Evolutionary conservation across 148 eudicot species (phyloP), one percentile per base, ranked within the genome.

Genomic region (Spergularia bocconei): DNA sequence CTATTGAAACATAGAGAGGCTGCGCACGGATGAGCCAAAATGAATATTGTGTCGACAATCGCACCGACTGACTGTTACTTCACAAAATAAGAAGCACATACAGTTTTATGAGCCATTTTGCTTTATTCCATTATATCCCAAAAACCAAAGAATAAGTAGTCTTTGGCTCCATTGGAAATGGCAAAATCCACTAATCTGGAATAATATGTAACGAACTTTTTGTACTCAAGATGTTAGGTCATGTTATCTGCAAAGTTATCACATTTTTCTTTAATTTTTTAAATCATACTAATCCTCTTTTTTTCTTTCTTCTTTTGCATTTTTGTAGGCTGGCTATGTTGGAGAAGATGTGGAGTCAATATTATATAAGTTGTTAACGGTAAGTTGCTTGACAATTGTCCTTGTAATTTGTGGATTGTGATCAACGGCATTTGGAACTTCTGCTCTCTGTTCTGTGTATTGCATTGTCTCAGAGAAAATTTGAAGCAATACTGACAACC

Each of bases 321-420:
- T 61, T 12, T 76, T 48, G 78, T 89, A 93, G 98, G 98, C 98
- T 68, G 98, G 98, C 62, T 93, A 93, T 77, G 98, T 93, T 78
- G 98, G 98, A 65, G 98, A 93, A 79, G 98, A 93, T 82, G 98
- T 93, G 51, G 98, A 93, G 77, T 93, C 98, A 71, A 85, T 93
- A 68, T 78, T 93, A 81, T 85, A 88, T 82, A 93, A 93, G 84
- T 89, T 93, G 62, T 86, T 93, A 52, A 84, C 76, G 85, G 98
- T 93, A 84, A 80, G 76, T 71, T 23, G 58, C 29, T 64, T 54
- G 41, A 59, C 29, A 56, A 20, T 17, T 59, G 51, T 54, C 20
- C 11, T 13, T 58, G 41, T 74, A 55, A 55, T 39, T 44, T 53
- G 54, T 29, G 36, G 36, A 29, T 29, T 29, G 36, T 50, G 50